Evolutionary conservation across 2,329 filamentous ascomycete genomes (phyloP).

Genomic region (Aureobasidium lini): DNA sequence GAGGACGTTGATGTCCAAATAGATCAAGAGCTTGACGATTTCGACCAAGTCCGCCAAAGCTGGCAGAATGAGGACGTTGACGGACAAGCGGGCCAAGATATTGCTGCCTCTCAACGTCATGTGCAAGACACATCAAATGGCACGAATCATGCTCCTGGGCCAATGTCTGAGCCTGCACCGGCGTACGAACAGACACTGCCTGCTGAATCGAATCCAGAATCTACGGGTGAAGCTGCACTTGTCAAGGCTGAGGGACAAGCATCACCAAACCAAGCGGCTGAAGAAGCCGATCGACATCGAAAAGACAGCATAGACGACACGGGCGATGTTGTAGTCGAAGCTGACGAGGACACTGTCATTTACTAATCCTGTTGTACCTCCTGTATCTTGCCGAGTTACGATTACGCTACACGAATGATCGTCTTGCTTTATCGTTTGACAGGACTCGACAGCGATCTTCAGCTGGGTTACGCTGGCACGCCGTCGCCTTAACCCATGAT

Average conservation of each 20-base stretch:
- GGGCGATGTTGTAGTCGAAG: conserved; percentile 72
- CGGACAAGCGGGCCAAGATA: conserved; percentile 18
- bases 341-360: conserved; percentile 84
- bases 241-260: conserved; percentile 3
- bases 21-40: conserved; percentile 57
- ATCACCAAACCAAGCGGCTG: conserved; percentile 5
- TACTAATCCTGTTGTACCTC: conserved; percentile 49
- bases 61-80: conserved; percentile 26
- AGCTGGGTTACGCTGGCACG: too few species aligned
- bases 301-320: conserved; percentile 49
- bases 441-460: background rate
- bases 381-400: background rate
- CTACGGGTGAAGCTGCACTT: background rate
- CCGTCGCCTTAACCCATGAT: too few species aligned
- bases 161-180: background rate
- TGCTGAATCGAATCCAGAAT: background rate
- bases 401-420: background rate
- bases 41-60: conserved; percentile 42
- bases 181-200: background rate
- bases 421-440: background rate
- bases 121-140: background rate
- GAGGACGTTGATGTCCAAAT: conserved; percentile 57
- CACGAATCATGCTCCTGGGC: background rate
- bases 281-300: conserved; percentile 17
- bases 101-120: background rate